phyloP scores from a whole-genome alignment of 1,139 yeast genomes.

The Pichia sp. region DNA sequence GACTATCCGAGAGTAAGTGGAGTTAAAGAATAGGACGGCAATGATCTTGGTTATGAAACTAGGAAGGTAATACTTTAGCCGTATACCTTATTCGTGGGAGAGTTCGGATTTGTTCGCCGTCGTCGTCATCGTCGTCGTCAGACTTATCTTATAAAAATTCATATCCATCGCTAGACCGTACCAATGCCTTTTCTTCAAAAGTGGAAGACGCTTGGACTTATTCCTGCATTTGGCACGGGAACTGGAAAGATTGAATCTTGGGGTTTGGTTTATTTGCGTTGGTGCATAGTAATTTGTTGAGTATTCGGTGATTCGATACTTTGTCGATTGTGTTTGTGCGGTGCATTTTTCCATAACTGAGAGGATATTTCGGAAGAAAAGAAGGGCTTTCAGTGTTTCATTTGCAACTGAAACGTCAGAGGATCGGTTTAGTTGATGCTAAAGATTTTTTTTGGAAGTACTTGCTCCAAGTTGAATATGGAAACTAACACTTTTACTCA shows the following conservation, averaged over 20 bases:
- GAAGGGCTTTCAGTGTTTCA: no score
- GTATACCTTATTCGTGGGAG: background rate
- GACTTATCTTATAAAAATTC: background rate
- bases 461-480: background rate
- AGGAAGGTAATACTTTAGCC: background rate
- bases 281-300: constrained; percentile 1
- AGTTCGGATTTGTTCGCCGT: background rate
- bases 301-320: constrained; percentile 6
- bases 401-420: background rate
- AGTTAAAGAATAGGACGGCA: background rate
- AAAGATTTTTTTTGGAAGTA: background rate
- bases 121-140: no score
- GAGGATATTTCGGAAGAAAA: background rate
- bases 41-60: no score
- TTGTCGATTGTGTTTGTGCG: constrained; percentile 3
- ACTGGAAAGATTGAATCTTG: background rate
- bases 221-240: background rate
- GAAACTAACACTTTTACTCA: constrained; percentile 7
- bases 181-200: background rate
- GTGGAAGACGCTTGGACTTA: background rate
- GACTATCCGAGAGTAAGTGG: constrained; percentile 31
- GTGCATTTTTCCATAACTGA: background rate
- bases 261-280: background rate
- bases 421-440: background rate
- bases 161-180: background rate